Conservation (phyloP, 2,329 filamentous ascomycete species). For the Colletotrichum aenigma region DNA sequence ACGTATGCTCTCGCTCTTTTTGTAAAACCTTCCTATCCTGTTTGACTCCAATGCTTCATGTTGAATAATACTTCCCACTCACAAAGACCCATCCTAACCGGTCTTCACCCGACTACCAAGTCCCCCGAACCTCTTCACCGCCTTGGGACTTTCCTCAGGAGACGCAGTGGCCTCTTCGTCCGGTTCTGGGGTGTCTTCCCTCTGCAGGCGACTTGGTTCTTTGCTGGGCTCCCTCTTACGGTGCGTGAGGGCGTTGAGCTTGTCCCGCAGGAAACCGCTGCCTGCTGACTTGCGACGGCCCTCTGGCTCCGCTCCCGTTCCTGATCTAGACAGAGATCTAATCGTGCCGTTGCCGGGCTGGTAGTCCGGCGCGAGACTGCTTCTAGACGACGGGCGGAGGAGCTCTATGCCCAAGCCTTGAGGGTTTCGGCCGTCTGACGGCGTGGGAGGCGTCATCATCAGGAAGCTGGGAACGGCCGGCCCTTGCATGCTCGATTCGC, state of each 20-base stretch:
- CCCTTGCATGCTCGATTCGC: conserved; percentile 28
- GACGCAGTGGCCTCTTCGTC: background rate
- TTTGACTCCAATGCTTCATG: background rate
- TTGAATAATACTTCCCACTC: background rate
- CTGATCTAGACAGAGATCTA: conserved; percentile 18
- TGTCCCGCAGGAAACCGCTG: conserved; percentile 39
- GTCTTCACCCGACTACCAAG: conserved; percentile 12
- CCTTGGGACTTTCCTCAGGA: conserved; percentile 6
- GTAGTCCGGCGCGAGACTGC: conserved; percentile 24
- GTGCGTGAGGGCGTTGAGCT: conserved; percentile 32
- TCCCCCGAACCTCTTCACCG: background rate
- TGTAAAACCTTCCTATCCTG: background rate
- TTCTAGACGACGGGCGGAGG: conserved; percentile 25
- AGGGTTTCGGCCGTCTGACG: conserved; percentile 25
- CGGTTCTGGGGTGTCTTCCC: conserved; percentile 2
- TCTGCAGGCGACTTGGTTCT: conserved; percentile 9
- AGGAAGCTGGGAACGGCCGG: conserved; percentile 43
- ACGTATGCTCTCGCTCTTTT: background rate
- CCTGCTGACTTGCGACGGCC: conserved; percentile 29
- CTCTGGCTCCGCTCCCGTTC: conserved; percentile 17
- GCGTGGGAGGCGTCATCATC: conserved; percentile 54
- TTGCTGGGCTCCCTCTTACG: conserved; percentile 26
- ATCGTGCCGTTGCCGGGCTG: conserved; percentile 18
- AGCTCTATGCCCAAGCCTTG: conserved; percentile 23
- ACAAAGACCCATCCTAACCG: background rate